Evolutionary conservation across 257 asterid genomes (phyloP).

Genomic region (Solanum dulcamara): DNA sequence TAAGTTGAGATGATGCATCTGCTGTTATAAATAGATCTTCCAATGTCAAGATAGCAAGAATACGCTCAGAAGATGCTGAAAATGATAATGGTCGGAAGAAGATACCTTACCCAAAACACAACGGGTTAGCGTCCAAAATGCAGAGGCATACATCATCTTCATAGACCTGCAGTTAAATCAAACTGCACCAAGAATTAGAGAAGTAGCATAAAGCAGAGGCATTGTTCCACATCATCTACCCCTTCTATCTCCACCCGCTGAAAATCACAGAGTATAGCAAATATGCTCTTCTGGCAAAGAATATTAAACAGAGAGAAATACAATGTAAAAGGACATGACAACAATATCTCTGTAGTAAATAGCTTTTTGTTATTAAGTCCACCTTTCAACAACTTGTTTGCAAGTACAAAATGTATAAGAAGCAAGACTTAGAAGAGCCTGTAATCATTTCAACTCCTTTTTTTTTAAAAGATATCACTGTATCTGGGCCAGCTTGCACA

Average conservation of each 20-base stretch:
- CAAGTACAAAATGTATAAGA: background rate
- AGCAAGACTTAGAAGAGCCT: background rate
- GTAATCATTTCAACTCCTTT: background rate
- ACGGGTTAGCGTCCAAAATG: slow-evolving; percentile 83
- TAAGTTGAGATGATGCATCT: background rate
- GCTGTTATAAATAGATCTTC: background rate
- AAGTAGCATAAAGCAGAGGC: background rate
- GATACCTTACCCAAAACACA: slow-evolving; percentile 98
- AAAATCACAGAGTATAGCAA: background rate
- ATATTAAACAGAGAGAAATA: background rate
- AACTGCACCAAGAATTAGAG: slow-evolving; percentile 10
- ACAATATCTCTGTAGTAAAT: background rate
- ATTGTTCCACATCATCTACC: background rate
- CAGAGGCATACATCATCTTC: slow-evolving; percentile 86
- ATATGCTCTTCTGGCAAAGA: background rate
- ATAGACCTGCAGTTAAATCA: slow-evolving; percentile 50
- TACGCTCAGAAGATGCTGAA: background rate
- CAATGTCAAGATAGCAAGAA: background rate
- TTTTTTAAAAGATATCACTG: background rate
- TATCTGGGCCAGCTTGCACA: background rate
- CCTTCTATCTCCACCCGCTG: background rate
- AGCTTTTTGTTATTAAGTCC: background rate
- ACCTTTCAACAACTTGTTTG: background rate
- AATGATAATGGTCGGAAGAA: slow-evolving; percentile 5
- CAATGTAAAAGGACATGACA: background rate